phyloP scores from a whole-genome alignment of 257 asterid species.

The Phtheirospermum japonicum region DNA sequence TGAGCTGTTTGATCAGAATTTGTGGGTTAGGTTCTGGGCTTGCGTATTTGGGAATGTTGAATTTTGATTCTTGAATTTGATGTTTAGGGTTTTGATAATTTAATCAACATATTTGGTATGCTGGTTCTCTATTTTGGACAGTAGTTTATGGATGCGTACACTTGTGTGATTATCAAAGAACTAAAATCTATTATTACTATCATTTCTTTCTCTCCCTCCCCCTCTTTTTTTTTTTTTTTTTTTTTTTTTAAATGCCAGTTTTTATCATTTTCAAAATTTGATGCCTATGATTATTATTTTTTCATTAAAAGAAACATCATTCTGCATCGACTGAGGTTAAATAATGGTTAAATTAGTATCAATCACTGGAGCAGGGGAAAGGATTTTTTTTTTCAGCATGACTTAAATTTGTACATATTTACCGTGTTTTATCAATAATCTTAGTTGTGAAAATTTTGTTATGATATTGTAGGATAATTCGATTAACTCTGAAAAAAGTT shows the following conservation, averaged over 20 bases:
- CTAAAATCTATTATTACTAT: too few species aligned
- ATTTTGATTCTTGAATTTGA: constrained; percentile 19
- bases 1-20: constrained; percentile 22
- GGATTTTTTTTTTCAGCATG: neutral
- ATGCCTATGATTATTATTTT: neutral
- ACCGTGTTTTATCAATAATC: neutral
- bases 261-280: too few species aligned
- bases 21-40: constrained; percentile 17
- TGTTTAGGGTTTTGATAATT: constrained; percentile 25
- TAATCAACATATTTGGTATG: neutral
- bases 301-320: neutral
- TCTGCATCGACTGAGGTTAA: neutral
- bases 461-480: constrained; percentile 46
- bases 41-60: constrained; percentile 1
- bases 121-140: neutral
- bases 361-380: neutral
- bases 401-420: neutral
- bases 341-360: neutral
- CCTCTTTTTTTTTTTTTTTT: too few species aligned
- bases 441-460: constrained; percentile 5
- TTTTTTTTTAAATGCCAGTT: too few species aligned
- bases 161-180: constrained; percentile 5
- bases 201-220: too few species aligned
- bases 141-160: neutral
- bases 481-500: constrained; percentile 44